These are phyloP conservation scores for Dalbergia oliveri DNA, from an alignment of 306 rosid species.

Conservation along the genomic window DNA sequence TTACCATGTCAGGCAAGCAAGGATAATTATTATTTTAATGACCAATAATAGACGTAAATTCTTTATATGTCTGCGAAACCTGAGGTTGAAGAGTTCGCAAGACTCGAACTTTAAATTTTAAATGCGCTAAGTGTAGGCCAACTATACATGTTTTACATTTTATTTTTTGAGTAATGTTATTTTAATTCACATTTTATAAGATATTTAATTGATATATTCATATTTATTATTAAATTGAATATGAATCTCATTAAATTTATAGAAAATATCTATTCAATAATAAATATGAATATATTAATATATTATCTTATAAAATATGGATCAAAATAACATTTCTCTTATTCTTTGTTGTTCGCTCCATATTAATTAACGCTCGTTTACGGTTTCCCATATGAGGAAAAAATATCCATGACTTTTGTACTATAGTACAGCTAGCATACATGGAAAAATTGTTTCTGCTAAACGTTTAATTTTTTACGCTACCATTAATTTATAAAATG, in stretches of 20 bases:
- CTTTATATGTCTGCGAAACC: neutral
- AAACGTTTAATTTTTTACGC: no score
- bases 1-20: constrained; percentile 4
- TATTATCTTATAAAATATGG: no score
- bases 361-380: neutral
- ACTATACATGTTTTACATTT: neutral
- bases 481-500: no score
- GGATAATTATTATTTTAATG: neutral
- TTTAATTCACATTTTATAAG: no score
- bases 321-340: no score
- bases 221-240: no score
- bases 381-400: neutral
- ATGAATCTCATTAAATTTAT: no score
- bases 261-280: no score
- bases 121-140: neutral
- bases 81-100: neutral
- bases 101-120: neutral
- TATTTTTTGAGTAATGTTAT: no score
- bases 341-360: neutral
- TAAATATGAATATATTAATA: no score
- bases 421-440: neutral
- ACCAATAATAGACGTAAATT: constrained; percentile 5
- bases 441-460: neutral
- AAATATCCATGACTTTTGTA: neutral
- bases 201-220: no score